These are phyloP conservation scores for Saussurea involucrata DNA, from an alignment of 129 eudicot species.

Conservation along the genomic window DNA sequence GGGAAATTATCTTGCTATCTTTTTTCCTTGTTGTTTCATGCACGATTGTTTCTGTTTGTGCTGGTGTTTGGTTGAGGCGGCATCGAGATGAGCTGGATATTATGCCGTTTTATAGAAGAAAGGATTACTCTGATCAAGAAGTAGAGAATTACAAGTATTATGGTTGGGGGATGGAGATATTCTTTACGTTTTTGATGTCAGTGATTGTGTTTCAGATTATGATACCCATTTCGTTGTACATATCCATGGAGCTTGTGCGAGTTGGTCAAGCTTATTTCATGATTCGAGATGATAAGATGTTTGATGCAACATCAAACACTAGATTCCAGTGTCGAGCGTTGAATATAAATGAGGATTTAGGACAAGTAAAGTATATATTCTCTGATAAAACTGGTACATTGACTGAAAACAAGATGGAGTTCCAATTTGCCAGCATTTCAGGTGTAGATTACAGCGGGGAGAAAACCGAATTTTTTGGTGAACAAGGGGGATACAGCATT, in stretches of 20 bases:
- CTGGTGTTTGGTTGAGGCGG: slow-evolving; percentile 78
- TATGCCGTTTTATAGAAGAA: slow-evolving; percentile 65
- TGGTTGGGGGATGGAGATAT: slow-evolving; percentile 79
- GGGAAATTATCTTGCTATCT: slow-evolving; percentile 66
- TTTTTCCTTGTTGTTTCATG: slow-evolving; percentile 66
- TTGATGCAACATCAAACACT: slow-evolving; percentile 44
- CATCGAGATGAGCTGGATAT: slow-evolving; percentile 63
- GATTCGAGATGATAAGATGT: slow-evolving; percentile 57
- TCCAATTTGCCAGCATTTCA: slow-evolving; percentile 59
- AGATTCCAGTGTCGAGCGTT: slow-evolving; percentile 76
- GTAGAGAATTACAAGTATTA: slow-evolving; percentile 63
- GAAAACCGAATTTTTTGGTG: slow-evolving; percentile 35
- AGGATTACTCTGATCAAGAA: slow-evolving; percentile 49
- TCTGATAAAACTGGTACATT: slow-evolving; percentile 83
- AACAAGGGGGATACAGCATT: slow-evolving; percentile 41
- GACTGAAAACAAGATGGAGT: slow-evolving; percentile 90
- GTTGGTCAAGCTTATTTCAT: slow-evolving; percentile 82
- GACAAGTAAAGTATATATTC: slow-evolving; percentile 85
- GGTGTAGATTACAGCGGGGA: slow-evolving; percentile 63
- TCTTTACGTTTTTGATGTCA: slow-evolving; percentile 82
- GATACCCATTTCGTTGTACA: slow-evolving; percentile 95
- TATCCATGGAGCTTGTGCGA: slow-evolving; percentile 89
- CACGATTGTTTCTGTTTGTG: slow-evolving; percentile 55
- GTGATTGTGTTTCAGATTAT: slow-evolving; percentile 92
- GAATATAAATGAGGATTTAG: slow-evolving; percentile 81